Evolutionary conservation across 2,329 filamentous ascomycete genomes (phyloP), one percentile per base, ranked within the genome.

Genomic region (Trichoderma harzianum): DNA sequence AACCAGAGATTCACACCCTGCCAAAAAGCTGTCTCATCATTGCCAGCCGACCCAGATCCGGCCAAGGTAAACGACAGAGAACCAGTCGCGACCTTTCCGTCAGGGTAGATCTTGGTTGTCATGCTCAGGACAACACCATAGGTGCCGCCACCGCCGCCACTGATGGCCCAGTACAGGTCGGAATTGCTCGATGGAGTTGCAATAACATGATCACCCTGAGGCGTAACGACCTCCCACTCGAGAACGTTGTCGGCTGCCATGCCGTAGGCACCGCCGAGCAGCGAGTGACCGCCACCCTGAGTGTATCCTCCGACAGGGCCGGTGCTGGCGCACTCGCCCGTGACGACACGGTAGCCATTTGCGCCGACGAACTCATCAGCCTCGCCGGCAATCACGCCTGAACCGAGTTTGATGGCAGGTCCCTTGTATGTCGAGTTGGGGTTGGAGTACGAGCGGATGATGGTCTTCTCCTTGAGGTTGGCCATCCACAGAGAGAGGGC

Each of bases 341-440:
- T 85, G 5, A 84, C 85, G 74, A 86, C 83, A 2, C 78, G 81
- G 73, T 84, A 87, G 8, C 85, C 85, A 39, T 7, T 8, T 39
- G 36, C 36, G 36, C 36, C 36, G 36, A 39, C 36, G 36, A 39
- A 39, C 36, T 39, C 36, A 39, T 39, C 36, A 39, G 36, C 36
- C 36, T 39, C 36, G 36, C 36, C 36, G 7, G 36, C 36, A 73
- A 86, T 83, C 26, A 88, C 83, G 70, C 87, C 88, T 8, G 86
- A 82, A 8, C 86, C 87, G 36, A 87, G 79, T 76, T 85, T 88
- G 76, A 88, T 82, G 1, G 86, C 86, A 3, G 82, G 81, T 2
- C 86, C 86, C 3, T 73, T 74, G 76, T 84, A 78, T 14, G 73
- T 71, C 16, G 30, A 18, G 21, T 74, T 70, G 36, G 36, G 16